These are phyloP conservation scores for Hymenoscyphus fraxineus DNA, from an alignment of 2,329 filamentous ascomycete genomes.

Conservation along the genomic window DNA sequence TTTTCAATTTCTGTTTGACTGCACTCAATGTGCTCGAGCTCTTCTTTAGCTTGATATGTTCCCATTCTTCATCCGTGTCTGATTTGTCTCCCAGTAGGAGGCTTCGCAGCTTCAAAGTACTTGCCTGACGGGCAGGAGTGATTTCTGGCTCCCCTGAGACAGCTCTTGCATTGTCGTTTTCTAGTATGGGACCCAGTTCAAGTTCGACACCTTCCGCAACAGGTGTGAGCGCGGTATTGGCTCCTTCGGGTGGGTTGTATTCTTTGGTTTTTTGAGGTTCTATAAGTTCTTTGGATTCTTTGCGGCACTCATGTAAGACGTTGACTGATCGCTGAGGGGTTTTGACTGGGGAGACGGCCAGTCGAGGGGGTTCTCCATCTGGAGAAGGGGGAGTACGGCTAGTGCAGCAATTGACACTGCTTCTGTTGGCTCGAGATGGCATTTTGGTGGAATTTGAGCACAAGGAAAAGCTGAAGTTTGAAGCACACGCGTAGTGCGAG, in stretches of 20 bases:
- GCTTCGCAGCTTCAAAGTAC: slow-evolving; percentile 12
- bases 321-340: slow-evolving; percentile 13
- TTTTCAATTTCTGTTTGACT: slow-evolving; percentile 39
- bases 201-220: slow-evolving; percentile 20
- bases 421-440: slow-evolving; percentile 4
- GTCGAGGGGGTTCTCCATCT: slow-evolving; percentile 28
- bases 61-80: slow-evolving; percentile 34
- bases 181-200: slow-evolving; percentile 30
- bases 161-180: slow-evolving; percentile 6
- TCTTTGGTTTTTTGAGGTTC: too few relatives aligned
- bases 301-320: slow-evolving; percentile 5
- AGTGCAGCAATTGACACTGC: slow-evolving; percentile 27
- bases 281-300: background rate
- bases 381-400: slow-evolving; percentile 32
- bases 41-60: slow-evolving; percentile 41
- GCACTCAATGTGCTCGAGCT: slow-evolving; percentile 41
- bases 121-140: slow-evolving; percentile 9
- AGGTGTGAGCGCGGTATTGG: slow-evolving; percentile 14
- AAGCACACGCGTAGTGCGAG: background rate
- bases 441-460: background rate
- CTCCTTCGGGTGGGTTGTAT: background rate
- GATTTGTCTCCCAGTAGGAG: slow-evolving; percentile 20
- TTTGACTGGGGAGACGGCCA: slow-evolving; percentile 13
- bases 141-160: background rate
- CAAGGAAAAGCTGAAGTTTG: background rate